Conservation (phyloP, 306 rosid genomes). For the Prunus mira region DNA sequence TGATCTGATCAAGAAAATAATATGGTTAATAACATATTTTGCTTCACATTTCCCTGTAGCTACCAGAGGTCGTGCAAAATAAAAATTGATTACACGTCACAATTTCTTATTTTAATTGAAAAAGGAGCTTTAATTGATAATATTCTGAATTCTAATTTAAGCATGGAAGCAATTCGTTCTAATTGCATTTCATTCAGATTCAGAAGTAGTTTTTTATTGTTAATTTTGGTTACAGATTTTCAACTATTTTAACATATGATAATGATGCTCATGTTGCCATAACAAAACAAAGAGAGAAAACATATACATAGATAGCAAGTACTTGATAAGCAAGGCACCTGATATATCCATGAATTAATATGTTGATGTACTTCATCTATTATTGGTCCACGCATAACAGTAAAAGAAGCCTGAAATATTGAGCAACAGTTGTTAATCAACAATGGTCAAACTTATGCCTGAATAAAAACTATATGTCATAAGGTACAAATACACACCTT, state of each 20-base stretch:
- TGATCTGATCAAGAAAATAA: background rate
- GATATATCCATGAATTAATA: constrained; percentile 51
- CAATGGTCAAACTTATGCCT: background rate
- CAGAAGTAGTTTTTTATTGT: too few relatives aligned
- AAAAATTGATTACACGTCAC: too few relatives aligned
- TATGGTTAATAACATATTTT: background rate
- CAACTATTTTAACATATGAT: constrained; percentile 13
- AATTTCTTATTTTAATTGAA: too few relatives aligned
- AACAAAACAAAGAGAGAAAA: constrained; percentile 14
- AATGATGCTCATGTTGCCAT: constrained; percentile 4
- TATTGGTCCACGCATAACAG: constrained; percentile 46
- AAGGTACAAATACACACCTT: constrained; percentile 29
- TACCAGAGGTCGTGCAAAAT: too few relatives aligned
- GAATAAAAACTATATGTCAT: constrained; percentile 4
- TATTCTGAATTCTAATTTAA: too few relatives aligned
- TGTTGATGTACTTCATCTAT: constrained; percentile 55
- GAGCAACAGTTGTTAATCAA: constrained; percentile 9
- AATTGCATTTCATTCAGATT: too few relatives aligned
- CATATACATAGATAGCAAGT: constrained; percentile 12
- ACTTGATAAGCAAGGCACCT: constrained; percentile 33
- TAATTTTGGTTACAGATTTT: background rate
- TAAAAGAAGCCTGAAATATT: constrained; percentile 39
- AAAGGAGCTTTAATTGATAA: too few relatives aligned
- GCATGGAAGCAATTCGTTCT: too few relatives aligned
- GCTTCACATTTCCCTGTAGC: too few relatives aligned